Base-by-base conservation (phyloP, 177 flowering plant species). In the Vitis hybrid region DNA sequence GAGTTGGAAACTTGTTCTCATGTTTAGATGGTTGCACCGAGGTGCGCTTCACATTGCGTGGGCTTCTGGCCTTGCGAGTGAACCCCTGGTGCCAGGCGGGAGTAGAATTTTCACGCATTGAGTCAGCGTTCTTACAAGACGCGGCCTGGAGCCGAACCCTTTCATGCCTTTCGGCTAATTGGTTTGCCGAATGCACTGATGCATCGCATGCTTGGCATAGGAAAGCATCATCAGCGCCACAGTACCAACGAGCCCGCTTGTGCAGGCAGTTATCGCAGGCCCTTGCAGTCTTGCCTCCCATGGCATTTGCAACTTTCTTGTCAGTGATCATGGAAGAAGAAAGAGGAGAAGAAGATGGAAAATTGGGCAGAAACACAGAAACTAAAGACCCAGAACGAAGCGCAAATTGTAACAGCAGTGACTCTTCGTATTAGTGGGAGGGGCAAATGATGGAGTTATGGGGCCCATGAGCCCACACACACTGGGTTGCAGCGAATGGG, bases 181-280 rank as follows among this genome's bases (percentile, higher is more conserved):
- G 85, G 73, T 87, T 87, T 1, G 90, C 90, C 3, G 86, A 78
- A 69, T 87, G 90, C n/a, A 87, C 86, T 0, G 79, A 73, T 0
- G 80, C 24, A 61, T 87, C 90, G 59, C 90, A 87, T 3, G 33
- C 47, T 61, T 84, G 87, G 71, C 90, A 87, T 14, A 87, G 87
- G 63, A 87, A 87, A 12, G 90, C 90, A 55, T 87, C 90, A 24
- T 87, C 90, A 1, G 87, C 85, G 0, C 82, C 76, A 28, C 90
- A 87, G 71, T 58, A 87, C 88, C 88, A 87, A 0, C 85, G 79
- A 14, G 90, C 90, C 12, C 87, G 78, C 59, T 65, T 73, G 2
- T 70, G 38, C 20, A 84, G 11, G 61, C 90, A 87, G 73, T 82
- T 79, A 12, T 87, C 87, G 61, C 90, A 87, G 2, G 87, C 79